Conservation (phyloP, 257 asterid genomes). For the Phtheirospermum japonicum region DNA sequence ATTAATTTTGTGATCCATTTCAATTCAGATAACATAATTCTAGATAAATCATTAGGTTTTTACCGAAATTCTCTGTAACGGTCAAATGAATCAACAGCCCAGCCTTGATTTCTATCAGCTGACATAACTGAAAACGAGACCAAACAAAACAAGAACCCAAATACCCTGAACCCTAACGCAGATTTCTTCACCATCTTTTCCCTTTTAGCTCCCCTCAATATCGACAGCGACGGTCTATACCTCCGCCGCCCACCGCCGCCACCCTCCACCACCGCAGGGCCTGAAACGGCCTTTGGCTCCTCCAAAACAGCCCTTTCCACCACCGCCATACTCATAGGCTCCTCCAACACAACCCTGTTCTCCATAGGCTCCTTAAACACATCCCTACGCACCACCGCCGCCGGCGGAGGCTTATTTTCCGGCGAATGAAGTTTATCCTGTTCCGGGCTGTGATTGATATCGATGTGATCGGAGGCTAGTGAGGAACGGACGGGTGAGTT, state of each 20-base stretch:
- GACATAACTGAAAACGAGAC: constrained; percentile 66
- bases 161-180: constrained; percentile 58
- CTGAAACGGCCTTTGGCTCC: constrained; percentile 31
- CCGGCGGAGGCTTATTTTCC: constrained; percentile 29
- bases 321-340: constrained; percentile 31
- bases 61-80: constrained; percentile 60
- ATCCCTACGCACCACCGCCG: constrained; percentile 34
- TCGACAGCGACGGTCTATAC: constrained; percentile 39
- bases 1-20: too few species aligned
- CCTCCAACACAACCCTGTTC: too few species aligned
- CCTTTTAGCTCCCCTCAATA: constrained; percentile 36
- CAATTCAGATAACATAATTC: neutral
- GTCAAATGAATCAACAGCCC: constrained; percentile 69
- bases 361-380: too few species aligned
- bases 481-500: too few species aligned
- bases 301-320: constrained; percentile 37
- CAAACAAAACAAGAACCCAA: constrained; percentile 61
- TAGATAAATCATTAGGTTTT: too few species aligned
- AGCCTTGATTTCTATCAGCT: constrained; percentile 61
- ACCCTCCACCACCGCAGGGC: constrained; percentile 26
- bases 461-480: constrained; percentile 46
- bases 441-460: constrained; percentile 35
- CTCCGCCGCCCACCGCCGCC: constrained; percentile 36
- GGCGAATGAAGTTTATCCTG: constrained; percentile 28
- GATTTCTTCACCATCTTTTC: constrained; percentile 49